These are phyloP conservation scores for Datura wrightii DNA, from an alignment of 257 asterid genomes.

Conservation along the genomic window DNA sequence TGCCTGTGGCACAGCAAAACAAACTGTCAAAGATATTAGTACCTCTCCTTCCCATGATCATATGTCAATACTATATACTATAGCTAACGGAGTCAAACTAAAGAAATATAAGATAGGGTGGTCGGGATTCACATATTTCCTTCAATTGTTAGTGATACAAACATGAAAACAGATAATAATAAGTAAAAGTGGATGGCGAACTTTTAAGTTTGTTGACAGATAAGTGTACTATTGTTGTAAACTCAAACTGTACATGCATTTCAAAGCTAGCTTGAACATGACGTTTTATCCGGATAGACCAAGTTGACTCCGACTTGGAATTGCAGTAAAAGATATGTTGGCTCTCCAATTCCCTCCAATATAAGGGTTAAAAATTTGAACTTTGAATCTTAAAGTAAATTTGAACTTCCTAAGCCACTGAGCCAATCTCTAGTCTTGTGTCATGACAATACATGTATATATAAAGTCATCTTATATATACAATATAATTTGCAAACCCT, in stretches of 20 bases:
- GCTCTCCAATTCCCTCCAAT: too few relatives aligned
- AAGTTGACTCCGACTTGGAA: neutral
- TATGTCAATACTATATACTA: neutral
- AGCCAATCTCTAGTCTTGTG: too few relatives aligned
- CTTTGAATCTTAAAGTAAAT: too few relatives aligned
- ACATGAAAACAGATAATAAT: neutral
- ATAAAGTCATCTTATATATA: too few relatives aligned
- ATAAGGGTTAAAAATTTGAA: too few relatives aligned
- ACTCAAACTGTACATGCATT: neutral
- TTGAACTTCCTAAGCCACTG: too few relatives aligned
- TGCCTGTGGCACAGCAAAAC: slow-evolving; percentile 99
- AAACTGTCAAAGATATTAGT: slow-evolving; percentile 88
- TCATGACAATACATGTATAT: too few relatives aligned
- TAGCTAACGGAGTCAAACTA: neutral
- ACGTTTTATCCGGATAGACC: neutral
- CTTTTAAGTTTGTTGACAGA: neutral
- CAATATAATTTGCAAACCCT: too few relatives aligned
- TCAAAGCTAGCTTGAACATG: neutral
- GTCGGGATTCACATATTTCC: neutral
- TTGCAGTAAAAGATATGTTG: too few relatives aligned
- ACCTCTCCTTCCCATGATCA: slow-evolving; percentile 33
- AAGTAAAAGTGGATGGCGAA: neutral
- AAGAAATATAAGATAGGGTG: neutral
- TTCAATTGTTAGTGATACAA: slow-evolving; percentile 1
- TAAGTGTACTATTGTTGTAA: neutral